phyloP scores from a whole-genome alignment of 768 basidiomycete genomes.

The Melanogaster broomeanus region DNA sequence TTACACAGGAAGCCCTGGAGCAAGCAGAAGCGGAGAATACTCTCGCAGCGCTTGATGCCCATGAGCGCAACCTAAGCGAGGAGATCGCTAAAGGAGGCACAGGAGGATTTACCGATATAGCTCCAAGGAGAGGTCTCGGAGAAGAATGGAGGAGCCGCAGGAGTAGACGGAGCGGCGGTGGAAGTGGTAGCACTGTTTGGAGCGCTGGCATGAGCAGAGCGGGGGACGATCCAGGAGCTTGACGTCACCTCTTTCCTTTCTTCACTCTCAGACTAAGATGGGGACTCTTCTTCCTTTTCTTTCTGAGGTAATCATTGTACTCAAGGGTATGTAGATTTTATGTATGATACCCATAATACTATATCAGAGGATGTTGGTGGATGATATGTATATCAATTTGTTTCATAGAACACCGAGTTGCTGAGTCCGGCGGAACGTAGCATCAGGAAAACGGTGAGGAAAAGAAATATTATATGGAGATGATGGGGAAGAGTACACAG shows the following conservation, averaged over 20 bases:
- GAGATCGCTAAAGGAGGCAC: slow-evolving; percentile 75
- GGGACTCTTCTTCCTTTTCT: slow-evolving; percentile 1
- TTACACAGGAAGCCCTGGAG: slow-evolving; percentile 77
- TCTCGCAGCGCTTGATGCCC: slow-evolving; percentile 76
- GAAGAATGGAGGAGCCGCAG: slow-evolving; percentile 60
- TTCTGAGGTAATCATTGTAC: slow-evolving; percentile 10
- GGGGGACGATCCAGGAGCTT: slow-evolving; percentile 46
- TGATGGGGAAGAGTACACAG: no score
- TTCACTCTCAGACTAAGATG: background rate
- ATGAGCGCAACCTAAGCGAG: slow-evolving; percentile 68
- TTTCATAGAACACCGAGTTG: slow-evolving; percentile 15
- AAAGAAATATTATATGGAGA: no score
- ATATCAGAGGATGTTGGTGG: slow-evolving; percentile 18
- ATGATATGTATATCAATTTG: slow-evolving; percentile 19
- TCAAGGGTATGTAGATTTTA: slow-evolving; percentile 16
- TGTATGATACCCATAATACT: slow-evolving; percentile 24
- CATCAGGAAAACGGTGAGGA: no score
- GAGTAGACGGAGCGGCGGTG: slow-evolving; percentile 51
- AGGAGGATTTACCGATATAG: slow-evolving; percentile 81
- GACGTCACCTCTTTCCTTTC: background rate
- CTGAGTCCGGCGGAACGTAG: no score
- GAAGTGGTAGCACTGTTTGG: slow-evolving; percentile 82
- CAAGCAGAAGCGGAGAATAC: slow-evolving; percentile 78
- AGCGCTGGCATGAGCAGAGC: slow-evolving; percentile 79
- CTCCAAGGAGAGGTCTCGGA: slow-evolving; percentile 42